These are phyloP conservation scores for Cyberlindnera subsufficiens DNA, from an alignment of 805 yeast genomes.

Conservation along the genomic window DNA sequence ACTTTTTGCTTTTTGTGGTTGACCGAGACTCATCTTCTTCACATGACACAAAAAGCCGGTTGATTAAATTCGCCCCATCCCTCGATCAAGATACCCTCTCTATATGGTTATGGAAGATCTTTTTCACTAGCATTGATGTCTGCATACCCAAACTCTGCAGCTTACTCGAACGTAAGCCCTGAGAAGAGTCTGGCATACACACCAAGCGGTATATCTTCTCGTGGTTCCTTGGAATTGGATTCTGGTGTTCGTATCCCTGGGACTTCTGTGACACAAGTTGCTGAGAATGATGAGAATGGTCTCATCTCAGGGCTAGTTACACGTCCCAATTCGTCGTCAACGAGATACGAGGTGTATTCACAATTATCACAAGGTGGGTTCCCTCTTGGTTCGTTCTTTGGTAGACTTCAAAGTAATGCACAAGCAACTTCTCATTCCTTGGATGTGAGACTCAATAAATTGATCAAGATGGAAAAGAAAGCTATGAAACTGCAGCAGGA, in stretches of 20 bases:
- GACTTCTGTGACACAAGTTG: background rate
- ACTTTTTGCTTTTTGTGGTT: too few species aligned
- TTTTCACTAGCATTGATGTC: background rate
- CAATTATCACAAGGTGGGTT: constrained; percentile 10
- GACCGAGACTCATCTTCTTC: too few species aligned
- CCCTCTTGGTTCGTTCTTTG: constrained; percentile 22
- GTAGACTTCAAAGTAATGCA: constrained; percentile 14
- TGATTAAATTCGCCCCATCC: too few species aligned
- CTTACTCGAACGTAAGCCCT: background rate
- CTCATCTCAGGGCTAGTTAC: constrained; percentile 10
- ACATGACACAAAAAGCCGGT: too few species aligned
- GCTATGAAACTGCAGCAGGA: constrained; percentile 30
- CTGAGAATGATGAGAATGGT: constrained; percentile 11
- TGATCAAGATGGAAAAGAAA: constrained; percentile 35
- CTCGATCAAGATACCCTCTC: too few species aligned
- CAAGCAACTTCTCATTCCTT: constrained; percentile 25
- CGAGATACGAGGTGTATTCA: constrained; percentile 10
- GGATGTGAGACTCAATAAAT: constrained; percentile 28
- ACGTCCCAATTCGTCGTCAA: constrained; percentile 12
- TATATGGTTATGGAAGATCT: too few species aligned
- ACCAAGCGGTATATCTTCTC: constrained; percentile 13
- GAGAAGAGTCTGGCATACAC: background rate
- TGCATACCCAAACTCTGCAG: background rate
- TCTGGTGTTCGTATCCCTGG: background rate
- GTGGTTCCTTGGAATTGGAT: constrained; percentile 5